Evolutionary conservation across 2,329 filamentous ascomycete species (phyloP).

Genomic region (Tolypocladium sp.): DNA sequence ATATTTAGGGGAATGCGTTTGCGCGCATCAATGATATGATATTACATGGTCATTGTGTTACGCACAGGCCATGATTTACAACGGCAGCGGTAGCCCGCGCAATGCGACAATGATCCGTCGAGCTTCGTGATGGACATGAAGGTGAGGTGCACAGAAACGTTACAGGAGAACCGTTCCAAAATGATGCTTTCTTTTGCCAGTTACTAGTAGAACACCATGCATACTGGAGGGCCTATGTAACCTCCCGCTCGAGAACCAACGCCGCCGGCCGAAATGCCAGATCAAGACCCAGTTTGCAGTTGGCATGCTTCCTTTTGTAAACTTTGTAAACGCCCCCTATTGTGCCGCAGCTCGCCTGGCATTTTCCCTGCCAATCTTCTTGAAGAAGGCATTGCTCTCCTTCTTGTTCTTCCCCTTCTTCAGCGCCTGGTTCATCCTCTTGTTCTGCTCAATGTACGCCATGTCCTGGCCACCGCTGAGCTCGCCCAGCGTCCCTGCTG

Average conservation of each 20-base stretch:
- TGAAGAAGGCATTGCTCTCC: slow-evolving; percentile 30
- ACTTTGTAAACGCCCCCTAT: slow-evolving; percentile 4
- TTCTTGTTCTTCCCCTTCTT: slow-evolving; percentile 29
- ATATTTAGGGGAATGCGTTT: too few relatives aligned
- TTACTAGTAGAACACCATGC: too few relatives aligned
- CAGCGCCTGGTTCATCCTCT: slow-evolving; percentile 47
- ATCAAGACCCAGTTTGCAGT: neutral
- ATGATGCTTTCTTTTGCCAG: too few relatives aligned
- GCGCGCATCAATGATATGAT: too few relatives aligned
- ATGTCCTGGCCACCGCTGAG: slow-evolving; percentile 90
- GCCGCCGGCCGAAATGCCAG: neutral
- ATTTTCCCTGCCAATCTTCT: slow-evolving; percentile 32
- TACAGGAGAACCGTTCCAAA: too few relatives aligned
- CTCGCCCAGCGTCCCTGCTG: slow-evolving; percentile 76
- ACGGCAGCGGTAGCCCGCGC: too few relatives aligned
- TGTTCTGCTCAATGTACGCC: slow-evolving; percentile 87
- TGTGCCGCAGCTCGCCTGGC: slow-evolving; percentile 24
- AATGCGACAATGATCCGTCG: too few relatives aligned
- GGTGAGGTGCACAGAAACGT: too few relatives aligned
- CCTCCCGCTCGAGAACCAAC: neutral
- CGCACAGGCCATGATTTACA: too few relatives aligned
- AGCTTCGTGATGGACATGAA: too few relatives aligned
- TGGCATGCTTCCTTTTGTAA: neutral
- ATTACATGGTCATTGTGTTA: too few relatives aligned
- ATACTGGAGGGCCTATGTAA: too few relatives aligned